Evolutionary conservation across 2,329 filamentous ascomycete species (phyloP), one percentile per base, ranked within the genome.

Genomic region (Pleomassaria siparia): DNA sequence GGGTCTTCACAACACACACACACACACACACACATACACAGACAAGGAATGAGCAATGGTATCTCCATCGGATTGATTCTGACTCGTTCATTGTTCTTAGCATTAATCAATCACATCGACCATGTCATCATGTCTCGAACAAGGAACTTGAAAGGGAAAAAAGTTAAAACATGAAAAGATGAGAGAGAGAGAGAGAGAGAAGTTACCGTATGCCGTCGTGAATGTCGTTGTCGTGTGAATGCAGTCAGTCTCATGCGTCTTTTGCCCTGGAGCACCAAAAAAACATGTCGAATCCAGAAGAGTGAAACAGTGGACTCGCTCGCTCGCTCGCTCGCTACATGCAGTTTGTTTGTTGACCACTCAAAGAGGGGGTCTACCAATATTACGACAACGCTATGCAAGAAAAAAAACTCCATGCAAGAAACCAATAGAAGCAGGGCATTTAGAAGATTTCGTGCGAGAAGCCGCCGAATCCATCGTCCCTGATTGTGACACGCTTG

Each of bases 361-460:
- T n/a, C 21, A 11, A 44, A 25, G 15, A n/a, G n/a, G n/a, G n/a
- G 13, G 16, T 29, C 32, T 25, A 20, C 9, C 28, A 15, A 15
- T n/a, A 9, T 22, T 22, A 2, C n/a, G n/a, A n/a, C 24, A 25
- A 9, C 32, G 30, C 32, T 25, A 18, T 25, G 33, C 12, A 11
- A 43, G 24, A 46, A 43, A 16, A 18, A 18, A 18, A 18, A 20
- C 25, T 7, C 25, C 7, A 35, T 18, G 9, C 9, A 40, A 37
- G 13, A n/a, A 35, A n/a, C 8, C 13, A 35, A 21, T 20, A 22
- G 7, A 16, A 43, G 13, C 20, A 44, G 35, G 15, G 32, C 41
- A 25, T 15, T 63, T 46, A 70, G 37, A 70, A 70, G n/a, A 70
- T 70, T 51, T 70, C 67, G 50, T 70, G 60, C 6, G 56, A 65